Base-by-base conservation (phyloP, 176 grass and related monocot genomes). In the Miscanthus lutarioriparius region DNA sequence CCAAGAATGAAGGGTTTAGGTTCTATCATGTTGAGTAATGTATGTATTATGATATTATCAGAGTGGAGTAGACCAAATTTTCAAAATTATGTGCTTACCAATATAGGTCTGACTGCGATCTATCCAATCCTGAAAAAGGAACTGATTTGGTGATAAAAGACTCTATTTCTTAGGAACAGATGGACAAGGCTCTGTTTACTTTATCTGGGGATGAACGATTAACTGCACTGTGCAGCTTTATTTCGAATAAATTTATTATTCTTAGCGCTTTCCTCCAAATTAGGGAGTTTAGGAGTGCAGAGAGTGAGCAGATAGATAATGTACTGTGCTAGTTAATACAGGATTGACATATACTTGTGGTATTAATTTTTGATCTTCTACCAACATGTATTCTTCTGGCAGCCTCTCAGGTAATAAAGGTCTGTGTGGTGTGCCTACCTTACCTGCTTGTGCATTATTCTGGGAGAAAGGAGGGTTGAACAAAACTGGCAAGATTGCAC, bases 331-430 rank as follows among this genome's bases (percentile, higher is more conserved):
- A 16, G 15, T 72, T 22, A 32, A 36, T 39, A 17, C 23, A 7
- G 19, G n/a, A 70, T 58, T 69, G 33, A 44, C 23, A n/a, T 64
- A 40, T 37, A 72, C 16, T 84, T 84, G 15, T 73, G 6, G 27
- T 51, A 53, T 62, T 23, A 19, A 39, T 70, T 58, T 67, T 56
- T 5, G 9, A 15, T 67, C 28, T 5, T 75, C 68, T 26, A 87
- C 40, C 16, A 75, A 65, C 27, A 49, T 84, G 58, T 12, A 44
- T 40, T 86, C 13, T 70, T 80, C 30, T 85, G 65, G 6, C 84
- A 99, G 96, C 73, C 91, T 99, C 43, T 99, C 93, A 83, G 93
- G 93, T 90, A 99, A 99, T 72, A 99, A 96, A 88, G 93, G 91
- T 64, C 85, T 99, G 7, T 99, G 96, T 19, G 96, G 96, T 5